Evolutionary conservation across 2,329 filamentous ascomycete species (phyloP).

Genomic region (Sclerotinia sclerotiorum): DNA sequence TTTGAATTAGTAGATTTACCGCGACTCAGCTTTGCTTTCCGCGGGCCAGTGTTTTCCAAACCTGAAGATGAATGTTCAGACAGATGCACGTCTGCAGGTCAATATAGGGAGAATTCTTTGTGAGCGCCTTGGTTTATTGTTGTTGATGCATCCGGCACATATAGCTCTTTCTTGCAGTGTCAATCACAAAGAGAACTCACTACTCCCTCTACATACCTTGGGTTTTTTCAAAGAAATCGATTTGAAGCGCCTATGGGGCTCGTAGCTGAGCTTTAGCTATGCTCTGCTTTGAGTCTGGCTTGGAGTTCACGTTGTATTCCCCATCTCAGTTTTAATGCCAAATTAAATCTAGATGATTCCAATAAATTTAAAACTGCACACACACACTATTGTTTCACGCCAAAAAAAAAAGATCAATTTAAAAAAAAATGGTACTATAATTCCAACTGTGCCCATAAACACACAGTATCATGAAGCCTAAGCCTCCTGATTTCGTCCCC

Average conservation of each 20-base stretch:
- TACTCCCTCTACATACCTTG: too few relatives aligned
- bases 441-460: background rate
- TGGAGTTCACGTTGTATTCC: background rate
- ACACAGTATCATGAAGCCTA: background rate
- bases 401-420: background rate
- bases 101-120: background rate
- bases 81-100: background rate
- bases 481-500: background rate
- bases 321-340: background rate
- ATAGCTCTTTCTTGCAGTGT: background rate
- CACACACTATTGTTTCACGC: background rate
- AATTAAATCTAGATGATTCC: background rate
- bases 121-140: background rate
- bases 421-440: background rate
- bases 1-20: background rate
- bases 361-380: background rate
- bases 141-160: slow-evolving; percentile 8
- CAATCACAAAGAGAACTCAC: background rate
- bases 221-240: background rate
- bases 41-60: background rate
- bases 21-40: background rate
- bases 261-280: background rate
- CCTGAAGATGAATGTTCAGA: background rate
- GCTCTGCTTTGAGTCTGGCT: background rate
- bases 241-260: background rate